Evolutionary conservation across 2,329 filamentous ascomycete genomes (phyloP).

Genomic region (Talaromyces sp.): DNA sequence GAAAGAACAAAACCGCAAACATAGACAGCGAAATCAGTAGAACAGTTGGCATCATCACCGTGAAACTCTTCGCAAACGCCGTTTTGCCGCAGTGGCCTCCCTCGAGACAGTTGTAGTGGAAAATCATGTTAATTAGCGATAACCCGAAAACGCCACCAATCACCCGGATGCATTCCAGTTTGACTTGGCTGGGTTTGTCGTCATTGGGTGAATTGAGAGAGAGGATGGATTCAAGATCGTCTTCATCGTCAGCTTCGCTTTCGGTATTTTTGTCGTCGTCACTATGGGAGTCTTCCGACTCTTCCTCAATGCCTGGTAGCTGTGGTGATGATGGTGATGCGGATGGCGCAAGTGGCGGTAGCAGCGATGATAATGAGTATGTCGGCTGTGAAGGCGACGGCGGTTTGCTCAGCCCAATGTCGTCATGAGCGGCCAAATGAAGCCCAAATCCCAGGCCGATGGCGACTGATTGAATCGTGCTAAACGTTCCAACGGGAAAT

Average conservation of each 20-base stretch:
- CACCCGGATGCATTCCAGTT: not conserved
- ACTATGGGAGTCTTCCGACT: not conserved
- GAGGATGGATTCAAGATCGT: not conserved
- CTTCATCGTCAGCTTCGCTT: not conserved
- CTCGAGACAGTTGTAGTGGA: not conserved
- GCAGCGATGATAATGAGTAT: not conserved
- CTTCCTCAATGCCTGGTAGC: not conserved
- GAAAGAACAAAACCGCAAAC: not conserved
- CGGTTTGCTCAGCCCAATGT: not conserved
- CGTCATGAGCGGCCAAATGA: not conserved
- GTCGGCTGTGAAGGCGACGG: not conserved
- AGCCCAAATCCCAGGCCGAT: not conserved
- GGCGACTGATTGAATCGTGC: not conserved
- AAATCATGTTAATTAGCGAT: not conserved
- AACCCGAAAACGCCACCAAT: not conserved
- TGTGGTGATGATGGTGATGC: not conserved
- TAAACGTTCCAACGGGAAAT: not conserved
- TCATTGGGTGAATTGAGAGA: not conserved
- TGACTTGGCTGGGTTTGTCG: not conserved
- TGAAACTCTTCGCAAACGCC: not conserved
- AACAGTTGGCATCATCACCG: not conserved
- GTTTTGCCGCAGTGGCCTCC: not conserved
- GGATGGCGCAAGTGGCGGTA: not conserved
- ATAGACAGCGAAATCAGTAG: not conserved
- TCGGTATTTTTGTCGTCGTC: not conserved